Evolutionary conservation across 2,329 filamentous ascomycete genomes (phyloP).

Genomic region (Trematosphaeria pertusa): DNA sequence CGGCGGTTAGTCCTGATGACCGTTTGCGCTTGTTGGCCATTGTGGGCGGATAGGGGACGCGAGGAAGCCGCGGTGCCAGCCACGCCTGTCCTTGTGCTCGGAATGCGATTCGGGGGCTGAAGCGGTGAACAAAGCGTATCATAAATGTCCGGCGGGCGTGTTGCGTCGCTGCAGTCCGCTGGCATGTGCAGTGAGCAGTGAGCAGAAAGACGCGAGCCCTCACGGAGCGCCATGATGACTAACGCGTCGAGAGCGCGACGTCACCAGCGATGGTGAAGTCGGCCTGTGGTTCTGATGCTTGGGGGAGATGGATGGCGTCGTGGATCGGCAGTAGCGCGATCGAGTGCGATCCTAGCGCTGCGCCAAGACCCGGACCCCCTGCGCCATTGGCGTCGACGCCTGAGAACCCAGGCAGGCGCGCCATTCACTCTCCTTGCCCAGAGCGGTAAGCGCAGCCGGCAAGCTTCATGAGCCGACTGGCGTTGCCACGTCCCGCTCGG

Average conservation of each 20-base stretch:
- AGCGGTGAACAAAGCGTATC: slow-evolving; percentile 31
- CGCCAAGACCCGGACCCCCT: slow-evolving; percentile 6
- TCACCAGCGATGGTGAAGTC: slow-evolving; percentile 8
- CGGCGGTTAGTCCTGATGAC: slow-evolving; percentile 29
- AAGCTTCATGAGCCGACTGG: background rate
- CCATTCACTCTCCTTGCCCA: slow-evolving; percentile 14
- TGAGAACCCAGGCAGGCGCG: slow-evolving; percentile 2
- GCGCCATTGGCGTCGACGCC: slow-evolving; percentile 1
- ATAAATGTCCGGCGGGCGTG: slow-evolving; percentile 30
- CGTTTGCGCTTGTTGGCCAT: slow-evolving; percentile 44
- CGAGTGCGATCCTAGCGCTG: slow-evolving; percentile 6
- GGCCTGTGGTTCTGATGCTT: background rate
- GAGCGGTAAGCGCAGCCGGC: slow-evolving; percentile 9
- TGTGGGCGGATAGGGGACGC: slow-evolving; percentile 5
- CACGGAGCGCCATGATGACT: slow-evolving; percentile 11
- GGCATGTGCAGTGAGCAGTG: background rate
- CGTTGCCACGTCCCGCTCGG: background rate
- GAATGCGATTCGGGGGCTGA: slow-evolving; percentile 26
- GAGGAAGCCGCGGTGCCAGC: slow-evolving; percentile 16
- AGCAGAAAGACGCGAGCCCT: background rate
- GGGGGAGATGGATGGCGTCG: slow-evolving; percentile 10
- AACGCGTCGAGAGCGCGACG: slow-evolving; percentile 9
- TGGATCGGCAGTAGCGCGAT: slow-evolving; percentile 14
- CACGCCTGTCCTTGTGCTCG: slow-evolving; percentile 24
- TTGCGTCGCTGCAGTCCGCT: slow-evolving; percentile 10